These are phyloP conservation scores for Apiospora phragmitis DNA, from an alignment of 2,329 filamentous ascomycete genomes.

Conservation along the genomic window DNA sequence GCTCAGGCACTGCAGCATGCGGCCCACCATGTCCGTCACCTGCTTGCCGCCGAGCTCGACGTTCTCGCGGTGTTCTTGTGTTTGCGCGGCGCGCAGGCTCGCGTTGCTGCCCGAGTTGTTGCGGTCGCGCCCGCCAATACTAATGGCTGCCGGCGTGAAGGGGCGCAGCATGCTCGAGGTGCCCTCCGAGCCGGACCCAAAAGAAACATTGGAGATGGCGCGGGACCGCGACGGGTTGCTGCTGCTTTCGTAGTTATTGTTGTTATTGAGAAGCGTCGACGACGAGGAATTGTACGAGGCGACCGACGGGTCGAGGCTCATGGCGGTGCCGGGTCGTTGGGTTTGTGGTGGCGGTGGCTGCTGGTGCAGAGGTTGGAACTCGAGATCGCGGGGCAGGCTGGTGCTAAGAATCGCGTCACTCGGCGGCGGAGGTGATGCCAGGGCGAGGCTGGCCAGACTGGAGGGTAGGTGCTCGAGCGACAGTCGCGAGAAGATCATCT, in stretches of 20 bases:
- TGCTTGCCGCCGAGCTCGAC: conserved; percentile 67
- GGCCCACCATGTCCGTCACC: conserved; percentile 89
- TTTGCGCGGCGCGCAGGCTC: conserved; percentile 23
- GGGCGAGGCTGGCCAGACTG: conserved; percentile 50
- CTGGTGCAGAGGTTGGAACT: not conserved
- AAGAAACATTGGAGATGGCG: conserved; percentile 83
- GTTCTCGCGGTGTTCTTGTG: conserved; percentile 52
- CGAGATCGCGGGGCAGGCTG: conserved; percentile 13
- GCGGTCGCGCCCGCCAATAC: not conserved
- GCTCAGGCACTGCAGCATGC: conserved; percentile 95
- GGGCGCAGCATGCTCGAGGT: conserved; percentile 45
- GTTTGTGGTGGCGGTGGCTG: conserved; percentile 39
- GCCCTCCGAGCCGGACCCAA: conserved; percentile 48
- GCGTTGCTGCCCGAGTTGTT: conserved; percentile 18
- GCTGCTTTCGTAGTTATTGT: conserved; percentile 42
- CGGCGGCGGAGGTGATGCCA: conserved; percentile 54
- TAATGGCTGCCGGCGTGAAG: conserved; percentile 51
- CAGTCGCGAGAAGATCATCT: conserved; percentile 85
- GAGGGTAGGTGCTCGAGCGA: conserved; percentile 75
- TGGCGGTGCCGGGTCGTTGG: conserved; percentile 68
- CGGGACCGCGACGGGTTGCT: conserved; percentile 62
- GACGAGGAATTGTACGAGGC: conserved; percentile 78
- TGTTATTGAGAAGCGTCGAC: conserved; percentile 75
- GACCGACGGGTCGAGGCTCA: conserved; percentile 72
- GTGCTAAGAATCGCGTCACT: conserved; percentile 36